phyloP scores from a whole-genome alignment of 345 rosid species.

The Lepidium aucheri region DNA sequence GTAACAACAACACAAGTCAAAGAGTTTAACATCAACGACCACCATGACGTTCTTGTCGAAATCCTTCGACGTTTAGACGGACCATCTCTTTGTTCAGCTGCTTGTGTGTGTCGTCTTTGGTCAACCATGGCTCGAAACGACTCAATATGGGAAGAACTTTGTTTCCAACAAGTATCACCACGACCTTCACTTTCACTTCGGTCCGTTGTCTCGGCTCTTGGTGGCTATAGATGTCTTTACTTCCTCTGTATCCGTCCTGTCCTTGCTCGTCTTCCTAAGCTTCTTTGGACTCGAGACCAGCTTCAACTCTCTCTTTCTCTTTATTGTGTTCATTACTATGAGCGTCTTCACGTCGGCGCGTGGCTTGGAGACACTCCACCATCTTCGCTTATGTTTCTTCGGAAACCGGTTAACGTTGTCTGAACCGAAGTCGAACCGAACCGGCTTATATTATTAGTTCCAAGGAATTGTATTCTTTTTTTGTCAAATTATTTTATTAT shows the following conservation, averaged over 20 bases:
- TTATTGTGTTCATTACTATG: constrained; percentile 77
- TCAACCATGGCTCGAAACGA: constrained; percentile 57
- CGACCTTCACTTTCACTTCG: constrained; percentile 53
- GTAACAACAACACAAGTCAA: background rate
- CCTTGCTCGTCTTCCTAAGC: constrained; percentile 34
- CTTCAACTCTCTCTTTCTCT: constrained; percentile 84
- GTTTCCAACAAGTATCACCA: constrained; percentile 67
- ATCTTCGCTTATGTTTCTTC: constrained; percentile 82
- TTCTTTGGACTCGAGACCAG: constrained; percentile 40
- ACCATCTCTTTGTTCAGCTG: constrained; percentile 67
- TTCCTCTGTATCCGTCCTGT: constrained; percentile 67
- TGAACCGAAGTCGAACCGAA: background rate
- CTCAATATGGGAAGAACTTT: constrained; percentile 84
- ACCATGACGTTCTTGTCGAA: constrained; percentile 68
- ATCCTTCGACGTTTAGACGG: constrained; percentile 75
- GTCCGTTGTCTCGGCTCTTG: constrained; percentile 75
- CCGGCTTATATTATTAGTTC: background rate
- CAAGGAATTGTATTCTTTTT: constrained; percentile 20
- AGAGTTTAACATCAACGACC: constrained; percentile 63
- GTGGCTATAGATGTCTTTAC: constrained; percentile 86
- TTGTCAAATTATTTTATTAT: constrained; percentile 12
- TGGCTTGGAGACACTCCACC: constrained; percentile 37
- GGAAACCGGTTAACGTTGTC: constrained; percentile 71
- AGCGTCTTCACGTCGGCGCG: constrained; percentile 43
- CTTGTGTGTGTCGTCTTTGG: constrained; percentile 95